phyloP scores from a whole-genome alignment of 2,329 filamentous ascomycete species.

The Ascochyta rabiei region DNA sequence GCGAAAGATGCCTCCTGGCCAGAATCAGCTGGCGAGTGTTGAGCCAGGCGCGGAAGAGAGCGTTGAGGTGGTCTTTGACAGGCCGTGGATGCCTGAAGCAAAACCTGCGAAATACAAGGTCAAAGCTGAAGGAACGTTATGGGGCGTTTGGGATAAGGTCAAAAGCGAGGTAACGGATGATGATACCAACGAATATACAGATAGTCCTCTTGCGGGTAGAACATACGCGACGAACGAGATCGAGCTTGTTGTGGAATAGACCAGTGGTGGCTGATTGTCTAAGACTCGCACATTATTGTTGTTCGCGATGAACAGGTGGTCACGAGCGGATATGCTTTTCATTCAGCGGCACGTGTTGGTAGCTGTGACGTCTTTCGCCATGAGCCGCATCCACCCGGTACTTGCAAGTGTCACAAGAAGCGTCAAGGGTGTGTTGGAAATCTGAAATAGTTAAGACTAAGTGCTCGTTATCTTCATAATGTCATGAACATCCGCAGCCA shows the following conservation, averaged over 20 bases:
- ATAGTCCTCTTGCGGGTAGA: slow-evolving; percentile 33
- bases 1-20: slow-evolving; percentile 46
- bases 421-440: background rate
- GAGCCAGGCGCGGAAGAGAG: slow-evolving; percentile 41
- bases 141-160: slow-evolving; percentile 44
- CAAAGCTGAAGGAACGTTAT: slow-evolving; percentile 41
- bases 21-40: slow-evolving; percentile 45
- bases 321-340: too few relatives aligned
- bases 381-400: too few relatives aligned
- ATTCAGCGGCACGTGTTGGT: too few relatives aligned
- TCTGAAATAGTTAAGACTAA: slow-evolving; percentile 24
- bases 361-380: too few relatives aligned
- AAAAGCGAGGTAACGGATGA: slow-evolving; percentile 29
- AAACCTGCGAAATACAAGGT: slow-evolving; percentile 48
- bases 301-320: too few relatives aligned
- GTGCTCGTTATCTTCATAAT: slow-evolving; percentile 34
- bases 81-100: slow-evolving; percentile 46
- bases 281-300: too few relatives aligned
- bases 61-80: slow-evolving; percentile 46
- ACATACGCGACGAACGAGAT: slow-evolving; percentile 34
- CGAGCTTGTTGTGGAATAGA: slow-evolving; percentile 13
- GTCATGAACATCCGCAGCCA: slow-evolving; percentile 32
- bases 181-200: slow-evolving; percentile 34
- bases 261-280: background rate
- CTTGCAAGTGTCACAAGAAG: background rate